Evolutionary conservation across 1,139 yeast species (phyloP), one percentile per base, ranked within the genome.

Genomic region (Eremothecium gossypii): DNA sequence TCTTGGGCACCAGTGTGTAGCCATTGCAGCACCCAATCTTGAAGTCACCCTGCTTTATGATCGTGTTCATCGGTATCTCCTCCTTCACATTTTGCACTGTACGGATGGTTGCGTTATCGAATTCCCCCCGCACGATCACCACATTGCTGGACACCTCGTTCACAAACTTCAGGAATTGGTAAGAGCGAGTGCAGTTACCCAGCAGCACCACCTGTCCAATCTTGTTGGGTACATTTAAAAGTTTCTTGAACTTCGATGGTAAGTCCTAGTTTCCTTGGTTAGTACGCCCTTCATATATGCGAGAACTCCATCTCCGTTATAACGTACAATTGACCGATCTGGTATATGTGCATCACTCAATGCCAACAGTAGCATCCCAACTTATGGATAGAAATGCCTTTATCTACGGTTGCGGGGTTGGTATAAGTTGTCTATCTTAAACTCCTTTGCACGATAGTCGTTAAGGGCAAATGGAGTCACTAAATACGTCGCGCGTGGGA

Each of bases 321-420:
- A 20, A 53, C 62, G 51, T 57, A 57, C 89, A 32, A 76, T 70
- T 10, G 93, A 82, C 51, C 97, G 68, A 48, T 86, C 91, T 0
- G 98, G 97, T 28, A 91, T 81, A 61, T 80, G 86, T 10, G 91
- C 70, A 59, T 91, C 97, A 8, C 96, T 95, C 50, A 89, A 76
- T 7, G 94, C 93, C 39, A 91, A 71, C n/a, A 91, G 75, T 41
- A 91, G 70, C 96, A 87, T 87, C 23, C 9, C 20, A 17, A 17
- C 23, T 17, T 17, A 17, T 17, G 5, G 6, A 3, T 3, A 17
- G 23, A 17, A 17, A 17, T 17, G 23, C 23, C 23, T 17, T 3
- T 17, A 17, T 3, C 23, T 17, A 17, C 23, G 6, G 23, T 17
- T 6, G 23, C 3, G 23, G 23, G 23, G 23, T 17, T 17, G 23